Conservation (phyloP, 257 asterid species). For the Phtheirospermum japonicum region DNA sequence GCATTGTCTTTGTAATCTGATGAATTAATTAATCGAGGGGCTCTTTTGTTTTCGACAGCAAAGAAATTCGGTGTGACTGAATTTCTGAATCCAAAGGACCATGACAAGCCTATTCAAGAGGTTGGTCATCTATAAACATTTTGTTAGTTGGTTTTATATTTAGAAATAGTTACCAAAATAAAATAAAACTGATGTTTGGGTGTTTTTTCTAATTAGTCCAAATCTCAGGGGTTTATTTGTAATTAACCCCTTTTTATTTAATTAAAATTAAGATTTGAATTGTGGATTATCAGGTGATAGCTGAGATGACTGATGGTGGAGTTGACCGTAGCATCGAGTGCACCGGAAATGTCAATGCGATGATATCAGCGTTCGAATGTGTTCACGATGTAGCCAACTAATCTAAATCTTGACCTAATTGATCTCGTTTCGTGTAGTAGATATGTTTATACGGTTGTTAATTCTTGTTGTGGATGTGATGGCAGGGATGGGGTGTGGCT, state of each 20-base stretch:
- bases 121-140: no score
- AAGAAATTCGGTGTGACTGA: slow-evolving; percentile 77
- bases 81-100: slow-evolving; percentile 76
- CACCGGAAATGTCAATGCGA: slow-evolving; percentile 71
- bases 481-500: slow-evolving; percentile 92
- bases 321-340: slow-evolving; percentile 85
- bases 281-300: slow-evolving; percentile 46
- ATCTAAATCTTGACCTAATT: neutral
- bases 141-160: no score
- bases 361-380: slow-evolving; percentile 94
- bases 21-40: no score
- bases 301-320: slow-evolving; percentile 83
- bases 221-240: no score
- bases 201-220: neutral
- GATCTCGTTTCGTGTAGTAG: neutral
- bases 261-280: neutral
- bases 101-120: slow-evolving; percentile 74
- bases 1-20: no score
- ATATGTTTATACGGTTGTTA: neutral
- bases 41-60: slow-evolving; percentile 49
- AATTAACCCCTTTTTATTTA: neutral
- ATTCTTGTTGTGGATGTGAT: neutral
- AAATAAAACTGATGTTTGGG: no score
- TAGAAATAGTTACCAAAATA: no score
- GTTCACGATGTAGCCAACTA: slow-evolving; percentile 65